Base-by-base conservation (phyloP, 495 filamentous ascomycete species). In the Pyrenopolyporus hunteri region DNA sequence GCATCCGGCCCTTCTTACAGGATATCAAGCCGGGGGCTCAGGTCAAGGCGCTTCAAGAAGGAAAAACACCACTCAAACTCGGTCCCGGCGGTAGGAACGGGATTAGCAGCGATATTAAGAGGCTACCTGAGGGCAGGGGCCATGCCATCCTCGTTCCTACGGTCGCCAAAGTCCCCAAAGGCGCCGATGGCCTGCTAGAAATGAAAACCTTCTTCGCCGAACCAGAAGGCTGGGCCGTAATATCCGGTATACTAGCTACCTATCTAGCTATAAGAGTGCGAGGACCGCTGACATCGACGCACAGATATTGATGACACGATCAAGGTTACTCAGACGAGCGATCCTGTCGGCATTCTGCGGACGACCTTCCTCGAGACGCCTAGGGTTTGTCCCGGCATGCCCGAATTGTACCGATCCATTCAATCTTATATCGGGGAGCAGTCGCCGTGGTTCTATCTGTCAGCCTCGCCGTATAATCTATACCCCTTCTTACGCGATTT, bases 271-370 rank as follows among this genome's bases (percentile, higher is more conserved):
- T 9, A 28, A 1, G 47, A 25, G 14, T 39, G 20, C 31, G 40
- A 17, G 20, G 25, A 46, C 56, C 45, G 16, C 59, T 72, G 39
- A 62, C 48, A 39, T n/a, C n/a, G 31, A 42, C 2, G 11, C 33
- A 25, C 40, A 85, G 93, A 98, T 67, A 87, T 98, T 68, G 93
- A 98, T 73, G 93, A 98, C 73, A 94, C 93, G 2, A 96, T 97
- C 78, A 97, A 98, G 75, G 78, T 91, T 46, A 96, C 93, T 0
- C 82, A 89, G 69, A 96, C 94, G 2, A 84, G 84, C 33, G 85
- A 89, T 39, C 83, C 89, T 1, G 82, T 88, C 37, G 91, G 91
- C 4, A 91, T 97, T 58, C 77, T 97, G 3, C 81, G 83, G 28
- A 88, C 88, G 8, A 98, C 93, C 2, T 97, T 98, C 66, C 85